Evolutionary conservation across 2,329 filamentous ascomycete species (phyloP), one percentile per base, ranked within the genome.

Genomic region (Elsinoe fawcettii): DNA sequence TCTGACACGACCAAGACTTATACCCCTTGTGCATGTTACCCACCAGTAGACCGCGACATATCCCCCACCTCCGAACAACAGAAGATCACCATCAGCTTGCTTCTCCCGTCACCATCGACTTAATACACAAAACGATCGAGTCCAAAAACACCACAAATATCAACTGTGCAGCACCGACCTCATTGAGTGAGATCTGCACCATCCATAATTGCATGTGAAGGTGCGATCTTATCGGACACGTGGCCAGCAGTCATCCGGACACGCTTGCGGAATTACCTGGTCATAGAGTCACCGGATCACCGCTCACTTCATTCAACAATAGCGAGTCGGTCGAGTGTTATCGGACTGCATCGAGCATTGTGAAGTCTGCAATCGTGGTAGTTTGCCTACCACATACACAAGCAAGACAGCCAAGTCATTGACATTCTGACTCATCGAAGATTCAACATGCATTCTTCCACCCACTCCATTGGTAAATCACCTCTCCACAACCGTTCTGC

Each of bases 401-500:
- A 30, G 27, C 34, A 37, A 37, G 34, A 12, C 34, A 37, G 11
- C 34, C 34, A 12, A 37, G 34, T 37, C 9, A 37, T n/a, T n/a
- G 34, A 6, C 11, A 4, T 12, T 37, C 18, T 46, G 41, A 46
- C 41, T 51, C 47, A 34, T 51, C 32, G 30, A 2, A 3, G 1
- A 16, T 23, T 54, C 23, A 34, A 16, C 41, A 56, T 56, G 54
- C 54, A 56, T 39, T 43, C 54, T n/a, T 46, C 54, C 16, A 46
- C 39, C 25, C 41, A 43, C 20, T 43, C 43, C 14, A 34, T 46
- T 11, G 32, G 41, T 41, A 56, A 56, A 37, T 23, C 39, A 11
- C 27, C 54, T 8, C 20, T 23, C 27, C 11, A 39, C 27, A 32
- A 27, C 12, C 54, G 54, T 5, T 23, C 22, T n/a, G 25, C n/a